phyloP scores from a whole-genome alignment of 768 basidiomycete genomes.

The Boletus sp. region DNA sequence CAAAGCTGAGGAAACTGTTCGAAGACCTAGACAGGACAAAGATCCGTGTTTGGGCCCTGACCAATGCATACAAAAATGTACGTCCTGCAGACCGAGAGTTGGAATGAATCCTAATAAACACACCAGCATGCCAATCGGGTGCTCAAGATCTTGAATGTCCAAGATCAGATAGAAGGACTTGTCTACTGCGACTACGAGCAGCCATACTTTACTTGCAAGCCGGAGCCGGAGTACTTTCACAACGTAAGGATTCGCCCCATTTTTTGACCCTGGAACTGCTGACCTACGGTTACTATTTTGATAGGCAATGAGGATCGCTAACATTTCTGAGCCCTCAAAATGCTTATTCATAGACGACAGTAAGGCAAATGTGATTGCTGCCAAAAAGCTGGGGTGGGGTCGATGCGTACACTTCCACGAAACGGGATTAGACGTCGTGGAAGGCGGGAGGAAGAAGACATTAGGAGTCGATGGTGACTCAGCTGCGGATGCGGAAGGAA shows the following conservation, averaged over 20 bases:
- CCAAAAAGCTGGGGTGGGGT: conserved; percentile 64
- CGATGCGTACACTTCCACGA: conserved; percentile 77
- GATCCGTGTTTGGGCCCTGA: conserved; percentile 79
- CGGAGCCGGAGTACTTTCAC: conserved; percentile 67
- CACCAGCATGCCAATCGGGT: conserved; percentile 78
- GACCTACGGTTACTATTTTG: neutral
- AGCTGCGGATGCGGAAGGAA: conserved; percentile 39
- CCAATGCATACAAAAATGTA: conserved; percentile 79
- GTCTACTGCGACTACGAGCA: conserved; percentile 76
- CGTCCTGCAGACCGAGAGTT: conserved; percentile 17
- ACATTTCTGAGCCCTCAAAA: conserved; percentile 59
- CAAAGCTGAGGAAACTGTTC: conserved; percentile 59
- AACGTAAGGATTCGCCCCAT: conserved; percentile 39
- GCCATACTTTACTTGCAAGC: conserved; percentile 74
- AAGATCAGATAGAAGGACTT: conserved; percentile 69
- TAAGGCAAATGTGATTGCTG: conserved; percentile 63
- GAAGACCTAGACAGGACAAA: conserved; percentile 77
- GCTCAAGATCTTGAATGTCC: conserved; percentile 65
- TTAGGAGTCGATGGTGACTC: conserved; percentile 37
- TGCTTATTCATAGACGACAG: conserved; percentile 83
- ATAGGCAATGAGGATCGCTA: conserved; percentile 65
- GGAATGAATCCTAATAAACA: conserved; percentile 4
- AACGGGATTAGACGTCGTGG: conserved; percentile 55
- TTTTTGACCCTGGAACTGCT: neutral
- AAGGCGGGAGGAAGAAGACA: conserved; percentile 56